phyloP scores from a whole-genome alignment of 2,329 filamentous ascomycete species.

The Diatrype stigma region DNA sequence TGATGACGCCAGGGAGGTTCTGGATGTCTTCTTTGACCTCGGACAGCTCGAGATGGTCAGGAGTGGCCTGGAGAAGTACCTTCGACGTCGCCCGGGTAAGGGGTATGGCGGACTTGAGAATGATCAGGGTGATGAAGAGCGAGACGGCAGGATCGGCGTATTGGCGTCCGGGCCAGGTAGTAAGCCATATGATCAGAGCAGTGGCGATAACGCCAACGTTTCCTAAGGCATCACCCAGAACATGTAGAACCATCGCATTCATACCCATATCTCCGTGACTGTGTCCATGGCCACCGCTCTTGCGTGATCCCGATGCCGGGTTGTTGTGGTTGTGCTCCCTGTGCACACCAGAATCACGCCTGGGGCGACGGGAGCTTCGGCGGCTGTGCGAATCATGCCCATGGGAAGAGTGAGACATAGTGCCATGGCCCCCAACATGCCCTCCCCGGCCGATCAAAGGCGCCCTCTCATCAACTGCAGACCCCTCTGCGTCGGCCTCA shows the following conservation, averaged over 20 bases:
- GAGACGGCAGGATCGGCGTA: constrained; percentile 93
- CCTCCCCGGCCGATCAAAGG: constrained; percentile 29
- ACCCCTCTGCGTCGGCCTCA: constrained; percentile 39
- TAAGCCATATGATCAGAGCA: constrained; percentile 87
- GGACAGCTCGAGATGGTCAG: constrained; percentile 79
- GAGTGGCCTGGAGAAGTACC: constrained; percentile 91
- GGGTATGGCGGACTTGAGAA: constrained; percentile 69
- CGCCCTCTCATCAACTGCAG: constrained; percentile 32
- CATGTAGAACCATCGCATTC: constrained; percentile 75
- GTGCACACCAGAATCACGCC: constrained; percentile 56
- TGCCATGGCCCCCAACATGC: constrained; percentile 21
- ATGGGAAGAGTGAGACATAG: constrained; percentile 23
- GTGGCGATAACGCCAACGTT: constrained; percentile 83
- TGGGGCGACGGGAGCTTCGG: constrained; percentile 25
- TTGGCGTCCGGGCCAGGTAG: constrained; percentile 72
- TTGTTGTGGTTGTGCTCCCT: constrained; percentile 76
- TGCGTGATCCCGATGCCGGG: constrained; percentile 46
- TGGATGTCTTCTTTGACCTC: constrained; percentile 93
- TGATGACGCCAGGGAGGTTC: constrained; percentile 75
- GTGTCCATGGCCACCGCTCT: constrained; percentile 58
- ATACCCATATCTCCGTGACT: constrained; percentile 91
- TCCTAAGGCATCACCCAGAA: constrained; percentile 78
- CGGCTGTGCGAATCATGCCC: constrained; percentile 23
- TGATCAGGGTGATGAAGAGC: constrained; percentile 83
- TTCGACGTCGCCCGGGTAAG: constrained; percentile 76